Evolutionary conservation across 805 yeast genomes (phyloP).

Genomic region (Wickerhamomyces tratensis): DNA sequence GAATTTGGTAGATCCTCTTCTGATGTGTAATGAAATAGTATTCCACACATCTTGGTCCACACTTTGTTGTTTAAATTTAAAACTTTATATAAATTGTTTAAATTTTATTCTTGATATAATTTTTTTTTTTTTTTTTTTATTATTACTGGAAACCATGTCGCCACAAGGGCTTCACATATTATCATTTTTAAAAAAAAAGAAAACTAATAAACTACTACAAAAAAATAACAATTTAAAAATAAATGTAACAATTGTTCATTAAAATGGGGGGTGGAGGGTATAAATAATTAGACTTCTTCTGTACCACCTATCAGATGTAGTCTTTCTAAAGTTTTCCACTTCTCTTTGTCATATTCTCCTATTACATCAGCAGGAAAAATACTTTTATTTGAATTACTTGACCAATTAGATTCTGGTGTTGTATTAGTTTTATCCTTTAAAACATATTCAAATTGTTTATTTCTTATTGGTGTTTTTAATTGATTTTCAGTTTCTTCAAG

Average conservation of each 20-base stretch:
- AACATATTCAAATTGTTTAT: neutral
- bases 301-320: constrained; percentile 11
- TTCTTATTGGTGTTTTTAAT: constrained; percentile 5
- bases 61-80: too few relatives aligned
- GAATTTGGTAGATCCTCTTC: constrained; percentile 4
- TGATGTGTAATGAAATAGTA: constrained; percentile 26
- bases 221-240: too few relatives aligned
- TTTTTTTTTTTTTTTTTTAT: too few relatives aligned
- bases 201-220: too few relatives aligned
- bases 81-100: too few relatives aligned
- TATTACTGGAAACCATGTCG: too few relatives aligned
- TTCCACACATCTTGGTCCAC: constrained; percentile 42
- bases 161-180: too few relatives aligned
- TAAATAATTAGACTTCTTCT: too few relatives aligned
- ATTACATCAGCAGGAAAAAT: constrained; percentile 46
- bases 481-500: neutral
- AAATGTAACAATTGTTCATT: too few relatives aligned
- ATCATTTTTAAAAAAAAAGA: too few relatives aligned
- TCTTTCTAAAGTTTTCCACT: constrained; percentile 46
- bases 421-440: constrained; percentile 20
- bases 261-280: too few relatives aligned
- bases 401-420: constrained; percentile 26
- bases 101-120: too few relatives aligned
- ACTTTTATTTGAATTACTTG: constrained; percentile 26
- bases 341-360: constrained; percentile 58